Evolutionary conservation across 176 grass and related monocot genomes (phyloP), one percentile per base, ranked within the genome.

Genomic region (Zoysia japonica): DNA sequence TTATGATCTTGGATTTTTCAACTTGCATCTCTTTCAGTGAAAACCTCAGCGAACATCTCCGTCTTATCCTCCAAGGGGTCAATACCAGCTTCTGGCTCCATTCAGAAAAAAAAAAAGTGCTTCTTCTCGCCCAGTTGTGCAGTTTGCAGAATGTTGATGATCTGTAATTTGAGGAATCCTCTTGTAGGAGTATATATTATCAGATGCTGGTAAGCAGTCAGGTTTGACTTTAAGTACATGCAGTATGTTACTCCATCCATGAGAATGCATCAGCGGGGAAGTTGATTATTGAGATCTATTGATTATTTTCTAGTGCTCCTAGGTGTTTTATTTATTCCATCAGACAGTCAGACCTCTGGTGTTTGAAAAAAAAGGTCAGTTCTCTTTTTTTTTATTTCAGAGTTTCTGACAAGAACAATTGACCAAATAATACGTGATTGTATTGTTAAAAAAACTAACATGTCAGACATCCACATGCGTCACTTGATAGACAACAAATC

Each of bases 41-140:
- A 53, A 19, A 17, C 51, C 1, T 48, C 35, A 61, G 74, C 28
- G 61, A 61, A 52, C 13, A 65, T 84, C 81, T 3, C 55, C 63
- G 9, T 84, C 81, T 70, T 84, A 88, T 84, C 81, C 14, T 0
- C 36, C 8, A 46, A 50, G 9, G 16, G 16, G 54, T 74, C 1
- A 49, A 77, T 71, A 65, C 11, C 39, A 65, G 51, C 63, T 50
- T 75, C 7, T 80, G 77, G 37, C 44, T 47, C 15, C 36, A 20
- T 38, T 50, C 28, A 60, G 7, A 61, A 60, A 78, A 65, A 60
- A 78, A 65, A 59, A 78, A 67, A 56, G 45, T 28, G 39, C n/a
- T 45, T 19, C 15, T 57, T 20, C 4, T 40, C 38, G n/a, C 56
- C 9, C 41, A 40, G 1, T 39, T 12, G 3, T 69, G 7, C 40